Evolutionary conservation across 2,329 filamentous ascomycete species (phyloP), one percentile per base, ranked within the genome.

Genomic region (Elsinoe necatrix): DNA sequence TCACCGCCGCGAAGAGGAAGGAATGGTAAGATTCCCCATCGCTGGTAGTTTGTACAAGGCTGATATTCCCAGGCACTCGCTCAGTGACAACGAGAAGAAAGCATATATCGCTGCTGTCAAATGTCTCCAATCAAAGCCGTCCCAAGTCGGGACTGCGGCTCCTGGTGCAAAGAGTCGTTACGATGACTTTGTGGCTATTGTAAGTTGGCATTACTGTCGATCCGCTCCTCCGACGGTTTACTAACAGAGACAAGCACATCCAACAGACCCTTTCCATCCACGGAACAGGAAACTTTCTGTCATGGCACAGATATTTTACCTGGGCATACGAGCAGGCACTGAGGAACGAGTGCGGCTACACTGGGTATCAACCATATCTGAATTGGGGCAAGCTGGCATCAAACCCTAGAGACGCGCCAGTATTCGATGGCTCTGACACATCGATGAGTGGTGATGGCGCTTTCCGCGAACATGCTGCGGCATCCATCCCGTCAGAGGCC

Each of bases 401-500:
- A 2, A 73, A 81, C 43, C 59, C 65, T 3, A 43, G 62, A 41
- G 72, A 73, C 47, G 80, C 78, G 0, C 77, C 79, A 3, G 63
- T 81, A 55, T 81, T 83, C 55, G 79, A 83, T 61, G 80, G 80
- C 52, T 76, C 72, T 56, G 73, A 73, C 14, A 76, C 73, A 20
- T 71, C 73, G 11, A 62, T 70, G 23, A 60, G 63, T 45, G 63
- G 64, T n/a, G 64, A 69, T 42, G 67, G 68, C 20, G 61, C 51
- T 6, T 61, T 57, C 16, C 56, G 58, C 35, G 72, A 73, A 37
- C 11, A 64, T 78, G 54, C 79, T 80, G 67, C 71, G 41, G 47
- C 37, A 25, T 56, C 35, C 8, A 60, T 63, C 37, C 58, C 58
- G 4, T 57, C 52, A 29, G 34, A 42, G 31, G 58, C 56, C 9